Percentiles rank a stretch among this genome's conserved stretches.
These are phyloP conservation scores for Tremellales sp. DNA, from an alignment of 1,284 basidiomycete genomes.

Conservation along the genomic window DNA sequence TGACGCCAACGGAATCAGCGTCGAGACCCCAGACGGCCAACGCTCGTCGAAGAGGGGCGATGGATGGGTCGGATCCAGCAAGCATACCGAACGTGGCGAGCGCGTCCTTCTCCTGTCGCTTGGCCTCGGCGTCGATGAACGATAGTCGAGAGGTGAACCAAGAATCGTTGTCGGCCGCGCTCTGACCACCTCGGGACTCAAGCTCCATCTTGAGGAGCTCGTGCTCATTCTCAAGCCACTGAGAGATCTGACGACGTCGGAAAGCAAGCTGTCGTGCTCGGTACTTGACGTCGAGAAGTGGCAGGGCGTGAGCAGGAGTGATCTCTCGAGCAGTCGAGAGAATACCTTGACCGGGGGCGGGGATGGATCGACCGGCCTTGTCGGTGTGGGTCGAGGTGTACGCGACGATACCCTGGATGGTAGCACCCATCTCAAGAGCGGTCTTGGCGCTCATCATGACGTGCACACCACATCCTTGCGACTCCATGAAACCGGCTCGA, in stretches of 20 bases:
- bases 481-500: conserved; percentile 96
- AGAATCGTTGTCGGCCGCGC: conserved; percentile 56
- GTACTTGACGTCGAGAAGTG: conserved; percentile 77
- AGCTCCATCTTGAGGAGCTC: conserved; percentile 74
- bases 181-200: conserved; percentile 54
- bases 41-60: conserved; percentile 87
- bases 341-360: conserved; percentile 86
- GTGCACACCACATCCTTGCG: conserved; percentile 93
- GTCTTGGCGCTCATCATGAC: conserved; percentile 96
- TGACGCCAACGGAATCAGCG: conserved; percentile 74
- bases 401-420: conserved; percentile 87
- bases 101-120: conserved; percentile 84
- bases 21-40: conserved; percentile 94
- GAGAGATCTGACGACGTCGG: conserved; percentile 86
- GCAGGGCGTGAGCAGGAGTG: conserved; percentile 63
- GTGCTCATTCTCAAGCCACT: conserved; percentile 89
- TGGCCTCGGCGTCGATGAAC: conserved; percentile 82
- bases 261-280: conserved; percentile 85
- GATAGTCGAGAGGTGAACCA: conserved; percentile 70
- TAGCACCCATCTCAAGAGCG: conserved; percentile 86
- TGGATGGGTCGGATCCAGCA: conserved; percentile 75
- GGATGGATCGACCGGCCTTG: conserved; percentile 91
- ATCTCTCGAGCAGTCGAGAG: conserved; percentile 77
- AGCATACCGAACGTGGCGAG: conserved; percentile 90
- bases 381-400: conserved; percentile 97